These are phyloP conservation scores for Roridomyces roridus DNA, from an alignment of 768 basidiomycete species.

Conservation along the genomic window DNA sequence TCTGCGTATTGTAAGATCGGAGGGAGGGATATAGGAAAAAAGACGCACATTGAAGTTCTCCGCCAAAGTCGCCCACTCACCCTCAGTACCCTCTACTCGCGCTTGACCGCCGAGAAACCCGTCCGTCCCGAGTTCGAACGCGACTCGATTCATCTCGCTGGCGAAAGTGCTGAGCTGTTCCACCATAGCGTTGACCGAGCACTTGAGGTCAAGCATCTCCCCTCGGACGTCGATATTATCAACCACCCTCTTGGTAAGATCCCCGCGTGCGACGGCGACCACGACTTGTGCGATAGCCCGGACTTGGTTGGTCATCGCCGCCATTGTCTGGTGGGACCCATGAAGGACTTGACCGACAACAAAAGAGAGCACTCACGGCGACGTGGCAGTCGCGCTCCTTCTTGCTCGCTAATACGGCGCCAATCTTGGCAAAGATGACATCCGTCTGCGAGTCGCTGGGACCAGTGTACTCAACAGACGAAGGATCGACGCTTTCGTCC, in stretches of 20 bases:
- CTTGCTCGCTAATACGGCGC: too few relatives aligned
- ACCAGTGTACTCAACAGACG: too few relatives aligned
- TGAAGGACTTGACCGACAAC: too few relatives aligned
- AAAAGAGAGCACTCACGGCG: too few relatives aligned
- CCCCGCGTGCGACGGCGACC: neutral
- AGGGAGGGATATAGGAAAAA: too few relatives aligned
- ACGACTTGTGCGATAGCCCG: neutral
- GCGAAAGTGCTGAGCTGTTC: neutral
- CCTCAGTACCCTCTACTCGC: neutral
- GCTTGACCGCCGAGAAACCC: slow-evolving; percentile 11
- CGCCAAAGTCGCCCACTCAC: slow-evolving; percentile 1
- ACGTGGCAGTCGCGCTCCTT: too few relatives aligned
- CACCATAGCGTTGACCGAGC: neutral
- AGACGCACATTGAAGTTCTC: slow-evolving; percentile 14
- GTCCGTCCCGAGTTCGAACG: neutral
- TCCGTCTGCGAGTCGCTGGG: too few relatives aligned
- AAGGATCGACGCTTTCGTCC: too few relatives aligned
- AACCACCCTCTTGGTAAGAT: neutral
- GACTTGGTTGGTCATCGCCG: too few relatives aligned
- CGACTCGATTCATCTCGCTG: neutral
- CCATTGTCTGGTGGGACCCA: too few relatives aligned
- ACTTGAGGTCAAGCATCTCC: neutral
- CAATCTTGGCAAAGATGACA: too few relatives aligned
- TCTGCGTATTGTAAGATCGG: too few relatives aligned
- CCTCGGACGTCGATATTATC: neutral